Conservation (phyloP, 106 monocot species). For the Dendrobium huoshanense region DNA sequence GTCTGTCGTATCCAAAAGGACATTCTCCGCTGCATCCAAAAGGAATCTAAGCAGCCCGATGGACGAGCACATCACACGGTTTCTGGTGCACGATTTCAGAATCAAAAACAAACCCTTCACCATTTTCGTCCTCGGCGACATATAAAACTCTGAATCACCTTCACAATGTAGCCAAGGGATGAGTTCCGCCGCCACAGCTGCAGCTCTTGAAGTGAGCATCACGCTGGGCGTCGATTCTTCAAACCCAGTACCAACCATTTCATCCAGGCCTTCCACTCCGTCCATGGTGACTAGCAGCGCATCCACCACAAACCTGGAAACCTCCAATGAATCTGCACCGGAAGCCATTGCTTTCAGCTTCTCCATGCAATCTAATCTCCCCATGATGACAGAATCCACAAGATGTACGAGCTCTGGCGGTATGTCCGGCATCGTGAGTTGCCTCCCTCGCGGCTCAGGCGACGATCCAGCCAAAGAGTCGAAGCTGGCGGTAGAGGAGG, state of each 20-base stretch:
- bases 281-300: constrained; percentile 82
- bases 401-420: constrained; percentile 62
- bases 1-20: constrained; percentile 21
- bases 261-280: constrained; percentile 59
- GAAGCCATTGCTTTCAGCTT: constrained; percentile 30
- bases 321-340: constrained; percentile 7
- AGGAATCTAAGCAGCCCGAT: constrained; percentile 58
- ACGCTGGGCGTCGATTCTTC: constrained; percentile 40
- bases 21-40: constrained; percentile 42
- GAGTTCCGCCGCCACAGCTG: constrained; percentile 54
- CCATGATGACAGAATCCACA: constrained; percentile 89
- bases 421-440: constrained; percentile 46
- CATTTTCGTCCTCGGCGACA: constrained; percentile 73
- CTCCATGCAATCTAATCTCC: constrained; percentile 40
- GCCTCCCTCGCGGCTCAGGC: constrained; percentile 18
- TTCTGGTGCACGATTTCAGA: constrained; percentile 60
- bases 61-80: constrained; percentile 79
- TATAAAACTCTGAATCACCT: constrained; percentile 40
- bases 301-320: constrained; percentile 58
- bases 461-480: constrained; percentile 27
- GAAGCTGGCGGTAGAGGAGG: constrained; percentile 34
- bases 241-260: constrained; percentile 3
- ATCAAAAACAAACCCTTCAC: constrained; percentile 56
- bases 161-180: constrained; percentile 59
- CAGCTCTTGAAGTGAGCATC: constrained; percentile 68